Evolutionary conservation across 768 basidiomycete genomes (phyloP), one percentile per base, ranked within the genome.

Genomic region (Panaeolus papilionaceus): DNA sequence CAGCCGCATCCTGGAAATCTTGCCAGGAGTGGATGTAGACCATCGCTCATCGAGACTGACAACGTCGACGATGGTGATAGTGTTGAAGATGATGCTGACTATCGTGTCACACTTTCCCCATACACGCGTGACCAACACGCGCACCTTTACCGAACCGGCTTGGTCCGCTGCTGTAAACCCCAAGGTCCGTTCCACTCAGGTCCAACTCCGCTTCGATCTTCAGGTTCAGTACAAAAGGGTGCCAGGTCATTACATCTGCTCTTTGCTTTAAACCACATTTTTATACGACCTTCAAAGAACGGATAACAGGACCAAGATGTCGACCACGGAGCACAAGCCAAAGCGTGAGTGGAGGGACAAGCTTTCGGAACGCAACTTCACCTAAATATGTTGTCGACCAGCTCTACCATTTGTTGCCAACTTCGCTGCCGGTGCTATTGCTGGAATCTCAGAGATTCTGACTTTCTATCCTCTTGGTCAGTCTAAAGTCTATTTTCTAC

Each of bases 351-450:
- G 58, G 23, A 45, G 20, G 18, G 28, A 9, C 26, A 38, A 20
- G 0, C 16, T 37, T 12, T 20, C 54, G 45, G 61, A 38, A 62
- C 67, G 62, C 61, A 62, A 65, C 49, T 66, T 66, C 39, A 33
- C 47, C 44, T 16, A 51, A 58, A 61, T 5, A 33, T 23, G 45
- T 44, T 20, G 23, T 58, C 54, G 58, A 58, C 51, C 68, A 95
- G 94, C 93, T 37, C 84, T 95, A 61, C 94, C 94, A 1, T 95
- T 95, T 80, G 75, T 86, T 66, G 93, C 95, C 70, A 98, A 94
- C 74, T 99, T 99, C 75, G 86, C 91, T 0, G 96, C 97, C 0
- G 98, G 98, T 58, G 98, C 97, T 4, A 96, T 99, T 73, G 98
- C 98, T 70, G 97, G 97, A 66, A 88, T 94, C 70, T 91, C 92